Evolutionary conservation across 2,329 filamentous ascomycete genomes (phyloP).

Genomic region (Penicillium sp.): DNA sequence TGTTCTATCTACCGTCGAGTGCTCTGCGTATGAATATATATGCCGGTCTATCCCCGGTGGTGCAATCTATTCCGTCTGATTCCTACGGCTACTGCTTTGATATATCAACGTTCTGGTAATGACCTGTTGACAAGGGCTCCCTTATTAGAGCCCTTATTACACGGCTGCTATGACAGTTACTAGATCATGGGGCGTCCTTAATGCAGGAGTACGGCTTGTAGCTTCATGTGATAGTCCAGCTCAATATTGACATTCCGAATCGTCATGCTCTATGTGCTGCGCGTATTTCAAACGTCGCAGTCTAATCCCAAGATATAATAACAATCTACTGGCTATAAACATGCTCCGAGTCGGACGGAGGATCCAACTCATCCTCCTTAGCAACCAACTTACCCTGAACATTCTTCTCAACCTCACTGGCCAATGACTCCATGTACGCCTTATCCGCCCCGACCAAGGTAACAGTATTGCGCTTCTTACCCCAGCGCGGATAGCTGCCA

Average conservation of each 20-base stretch:
- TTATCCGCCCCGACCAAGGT: constrained; percentile 72
- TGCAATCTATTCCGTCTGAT: background rate
- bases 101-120: background rate
- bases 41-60: background rate
- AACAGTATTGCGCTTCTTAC: constrained; percentile 76
- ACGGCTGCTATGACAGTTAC: background rate
- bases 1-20: background rate
- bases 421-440: constrained; percentile 67
- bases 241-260: background rate
- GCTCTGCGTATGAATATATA: background rate
- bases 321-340: constrained; percentile 18
- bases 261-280: background rate
- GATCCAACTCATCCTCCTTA: constrained; percentile 64
- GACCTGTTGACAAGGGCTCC: background rate
- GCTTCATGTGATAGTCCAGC: background rate
- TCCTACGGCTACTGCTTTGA: background rate
- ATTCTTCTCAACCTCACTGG: constrained; percentile 66
- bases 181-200: background rate
- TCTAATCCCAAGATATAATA: background rate
- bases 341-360: constrained; percentile 24
- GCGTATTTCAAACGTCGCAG: background rate
- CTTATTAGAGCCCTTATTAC: no score
- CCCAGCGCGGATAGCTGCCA: constrained; percentile 90
- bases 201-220: background rate
- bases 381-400: constrained; percentile 63